Evolutionary conservation across 495 filamentous ascomycete genomes (phyloP).

Genomic region (Penicillium angulare): DNA sequence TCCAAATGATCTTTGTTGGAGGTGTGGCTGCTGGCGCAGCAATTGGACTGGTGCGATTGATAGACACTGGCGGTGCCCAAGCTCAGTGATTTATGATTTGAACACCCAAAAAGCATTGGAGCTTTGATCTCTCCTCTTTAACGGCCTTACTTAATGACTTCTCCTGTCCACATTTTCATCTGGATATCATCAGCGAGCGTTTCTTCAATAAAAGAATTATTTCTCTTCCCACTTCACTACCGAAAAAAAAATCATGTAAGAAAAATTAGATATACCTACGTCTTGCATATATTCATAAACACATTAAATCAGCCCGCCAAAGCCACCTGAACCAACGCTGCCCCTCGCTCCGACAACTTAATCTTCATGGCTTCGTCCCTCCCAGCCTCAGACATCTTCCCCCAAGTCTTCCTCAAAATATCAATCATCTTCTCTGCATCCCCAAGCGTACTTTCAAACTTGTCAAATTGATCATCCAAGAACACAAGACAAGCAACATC

Average conservation of each 20-base stretch:
- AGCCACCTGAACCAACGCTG: slow-evolving; percentile 61
- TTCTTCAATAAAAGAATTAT: slow-evolving; percentile 2
- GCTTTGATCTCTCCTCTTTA: slow-evolving; percentile 5
- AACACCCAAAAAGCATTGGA: slow-evolving; percentile 6
- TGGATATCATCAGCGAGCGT: slow-evolving; percentile 3
- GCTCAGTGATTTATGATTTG: background rate
- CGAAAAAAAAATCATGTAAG: background rate
- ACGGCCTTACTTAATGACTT: background rate
- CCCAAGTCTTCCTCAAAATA: slow-evolving; percentile 81
- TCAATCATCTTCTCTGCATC: slow-evolving; percentile 69
- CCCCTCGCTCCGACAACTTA: slow-evolving; percentile 57
- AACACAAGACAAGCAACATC: slow-evolving; percentile 87
- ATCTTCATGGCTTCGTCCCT: slow-evolving; percentile 65
- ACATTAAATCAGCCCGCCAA: slow-evolving; percentile 45
- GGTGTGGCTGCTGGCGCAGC: slow-evolving; percentile 64
- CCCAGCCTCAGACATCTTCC: slow-evolving; percentile 71
- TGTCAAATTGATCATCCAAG: slow-evolving; percentile 78
- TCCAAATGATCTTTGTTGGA: slow-evolving; percentile 66
- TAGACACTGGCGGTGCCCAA: slow-evolving; percentile 30
- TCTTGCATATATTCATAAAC: no score
- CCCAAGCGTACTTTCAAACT: slow-evolving; percentile 63
- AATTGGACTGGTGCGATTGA: slow-evolving; percentile 56
- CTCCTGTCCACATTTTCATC: background rate
- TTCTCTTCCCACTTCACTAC: background rate
- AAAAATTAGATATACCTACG: background rate